These are phyloP conservation scores for Phaffomyces thermotolerans DNA, from an alignment of 805 yeast species.

Conservation along the genomic window DNA sequence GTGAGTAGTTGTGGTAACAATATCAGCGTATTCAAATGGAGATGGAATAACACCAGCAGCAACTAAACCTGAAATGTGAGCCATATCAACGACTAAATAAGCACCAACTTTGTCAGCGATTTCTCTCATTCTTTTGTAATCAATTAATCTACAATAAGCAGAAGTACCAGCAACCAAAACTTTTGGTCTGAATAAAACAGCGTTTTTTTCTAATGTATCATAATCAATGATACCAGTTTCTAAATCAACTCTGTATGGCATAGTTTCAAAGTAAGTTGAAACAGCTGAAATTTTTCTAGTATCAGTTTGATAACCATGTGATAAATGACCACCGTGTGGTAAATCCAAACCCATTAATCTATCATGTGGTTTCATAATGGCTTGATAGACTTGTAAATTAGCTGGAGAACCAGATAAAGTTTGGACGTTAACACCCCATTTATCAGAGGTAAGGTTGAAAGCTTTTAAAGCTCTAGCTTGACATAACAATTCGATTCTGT, in stretches of 20 bases:
- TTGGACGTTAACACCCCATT: slow-evolving; percentile 98
- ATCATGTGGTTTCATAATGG: slow-evolving; percentile 82
- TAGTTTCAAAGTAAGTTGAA: slow-evolving; percentile 92
- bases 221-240: slow-evolving; percentile 89
- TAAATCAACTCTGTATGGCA: slow-evolving; percentile 91
- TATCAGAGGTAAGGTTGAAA: slow-evolving; percentile 61
- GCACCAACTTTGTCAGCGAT: slow-evolving; percentile 94
- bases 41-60: slow-evolving; percentile 93
- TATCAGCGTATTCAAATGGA: slow-evolving; percentile 90
- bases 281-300: slow-evolving; percentile 84
- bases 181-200: slow-evolving; percentile 87
- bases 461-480: slow-evolving; percentile 88
- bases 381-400: slow-evolving; percentile 85
- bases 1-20: slow-evolving; percentile 97
- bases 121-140: slow-evolving; percentile 82
- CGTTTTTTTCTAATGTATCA: slow-evolving; percentile 76
- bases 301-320: slow-evolving; percentile 94
- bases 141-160: slow-evolving; percentile 87
- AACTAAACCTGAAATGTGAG: slow-evolving; percentile 92
- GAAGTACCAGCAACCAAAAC: slow-evolving; percentile 95
- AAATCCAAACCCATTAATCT: slow-evolving; percentile 95
- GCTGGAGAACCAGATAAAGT: slow-evolving; percentile 96
- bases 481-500: slow-evolving; percentile 82
- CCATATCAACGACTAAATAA: slow-evolving; percentile 90
- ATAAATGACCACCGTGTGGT: slow-evolving; percentile 97